These are phyloP conservation scores for Elsinoe necatrix DNA, from an alignment of 2,329 filamentous ascomycete species.

Conservation along the genomic window DNA sequence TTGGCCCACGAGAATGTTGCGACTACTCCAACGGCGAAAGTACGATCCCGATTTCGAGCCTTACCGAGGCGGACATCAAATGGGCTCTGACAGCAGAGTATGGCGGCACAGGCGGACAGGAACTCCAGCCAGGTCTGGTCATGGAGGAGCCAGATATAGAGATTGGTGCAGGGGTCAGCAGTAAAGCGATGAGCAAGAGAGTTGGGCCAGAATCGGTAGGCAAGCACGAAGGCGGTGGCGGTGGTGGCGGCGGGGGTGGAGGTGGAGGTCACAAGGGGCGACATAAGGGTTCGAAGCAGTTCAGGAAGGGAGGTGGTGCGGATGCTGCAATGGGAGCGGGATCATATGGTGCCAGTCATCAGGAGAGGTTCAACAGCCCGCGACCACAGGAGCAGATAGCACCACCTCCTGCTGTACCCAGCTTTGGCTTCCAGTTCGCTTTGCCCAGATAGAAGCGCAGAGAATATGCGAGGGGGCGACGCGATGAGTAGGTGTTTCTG, in stretches of 20 bases:
- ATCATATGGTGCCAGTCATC: constrained; percentile 18
- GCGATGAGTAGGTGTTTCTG: no score
- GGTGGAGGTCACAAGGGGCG: constrained; percentile 18
- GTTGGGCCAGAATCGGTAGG: constrained; percentile 28
- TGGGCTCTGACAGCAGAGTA: constrained; percentile 94
- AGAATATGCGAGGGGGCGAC: no score
- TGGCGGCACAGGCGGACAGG: constrained; percentile 78
- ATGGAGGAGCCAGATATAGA: constrained; percentile 98
- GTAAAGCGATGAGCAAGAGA: constrained; percentile 51
- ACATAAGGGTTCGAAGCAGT: neutral
- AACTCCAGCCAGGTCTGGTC: constrained; percentile 73
- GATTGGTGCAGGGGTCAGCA: constrained; percentile 93
- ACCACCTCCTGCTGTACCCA: constrained; percentile 33
- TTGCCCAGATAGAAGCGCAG: no score
- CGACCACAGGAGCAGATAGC: constrained; percentile 30
- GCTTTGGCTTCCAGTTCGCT: constrained; percentile 31
- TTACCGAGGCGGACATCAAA: constrained; percentile 93
- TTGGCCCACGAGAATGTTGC: constrained; percentile 92
- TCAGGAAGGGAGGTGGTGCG: constrained; percentile 19
- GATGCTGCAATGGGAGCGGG: constrained; percentile 22
- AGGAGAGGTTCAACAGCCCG: constrained; percentile 17
- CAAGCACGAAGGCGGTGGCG: constrained; percentile 25
- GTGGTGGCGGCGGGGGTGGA: constrained; percentile 25
- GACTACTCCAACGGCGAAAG: constrained; percentile 90
- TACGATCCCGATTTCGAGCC: constrained; percentile 80